Base-by-base conservation (phyloP, 1,139 yeast genomes). In the Saccharomyces pastorianus region DNA sequence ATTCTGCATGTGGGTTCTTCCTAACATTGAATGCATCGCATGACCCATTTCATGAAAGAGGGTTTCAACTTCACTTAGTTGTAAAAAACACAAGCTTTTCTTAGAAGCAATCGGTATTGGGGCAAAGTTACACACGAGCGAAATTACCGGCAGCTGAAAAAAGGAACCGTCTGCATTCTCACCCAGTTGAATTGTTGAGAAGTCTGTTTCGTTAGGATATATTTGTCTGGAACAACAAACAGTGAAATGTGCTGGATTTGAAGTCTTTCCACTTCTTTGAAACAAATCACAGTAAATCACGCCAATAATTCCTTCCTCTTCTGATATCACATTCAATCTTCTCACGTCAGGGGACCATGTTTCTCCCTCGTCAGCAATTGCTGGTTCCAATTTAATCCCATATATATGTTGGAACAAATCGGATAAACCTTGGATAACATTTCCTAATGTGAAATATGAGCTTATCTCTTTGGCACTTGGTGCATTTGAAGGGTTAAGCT, bases 41-140 rank as follows among this genome's bases (percentile, higher is more conserved):
- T 93, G 99, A 0, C 99, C 99, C 96, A 93, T 90, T 71, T 93
- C 99, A 71, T 93, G 99, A 73, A 95, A 93, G 34, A 93, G 73
- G 0, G 99, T 93, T 64, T 91, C 96, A 4, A 93, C 91, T 65
- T 95, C 98, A 55, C 79, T 82, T 57, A 88, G 76, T 8, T 85
- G 76, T 46, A 93, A 72, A 27, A 88, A 73, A 50, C 84, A 77
- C 46, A 66, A 61, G 1, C 64, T 64, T 49, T 64, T 57, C 9
- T 61, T 64, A 25, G 59, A 56, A 14, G 60, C 57, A 9, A 61
- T 60, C 1, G 50, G 50, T 74, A 17, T 74, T 76, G n/a, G 75
- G 74, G 48, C 14, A 69, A 93, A 93, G 66, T 90, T 91, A 66
- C 98, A 93, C 29, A 90, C 88, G 32, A 93, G 74, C 1, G 96